A percentile compares a stretch with the other conserved stretches of the same genome.
Evolutionary conservation across 768 basidiomycete genomes (phyloP).

Genomic region (Clitopilus hobsonii): DNA sequence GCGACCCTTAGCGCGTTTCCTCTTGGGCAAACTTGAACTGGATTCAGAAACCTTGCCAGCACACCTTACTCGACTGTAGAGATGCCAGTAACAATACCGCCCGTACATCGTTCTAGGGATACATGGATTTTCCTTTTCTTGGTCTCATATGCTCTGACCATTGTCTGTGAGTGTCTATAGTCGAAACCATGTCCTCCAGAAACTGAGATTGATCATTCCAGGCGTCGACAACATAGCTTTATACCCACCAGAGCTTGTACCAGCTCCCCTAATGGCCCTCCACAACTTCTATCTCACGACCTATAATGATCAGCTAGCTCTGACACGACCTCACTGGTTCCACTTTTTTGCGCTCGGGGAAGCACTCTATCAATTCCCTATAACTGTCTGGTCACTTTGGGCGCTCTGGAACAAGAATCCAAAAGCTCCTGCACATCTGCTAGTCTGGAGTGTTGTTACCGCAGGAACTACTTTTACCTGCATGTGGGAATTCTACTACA

Average conservation of each 20-base stretch:
- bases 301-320: constrained; percentile 19
- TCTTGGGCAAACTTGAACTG: background rate
- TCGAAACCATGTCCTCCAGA: no score
- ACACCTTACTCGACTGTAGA: background rate
- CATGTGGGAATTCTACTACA: constrained; percentile 16
- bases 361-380: constrained; percentile 15
- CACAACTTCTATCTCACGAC: constrained; percentile 13
- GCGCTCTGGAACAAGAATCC: constrained; percentile 14
- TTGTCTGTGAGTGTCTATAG: background rate
- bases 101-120: background rate
- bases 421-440: constrained; percentile 13
- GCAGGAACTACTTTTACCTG: constrained; percentile 17
- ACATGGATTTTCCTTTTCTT: background rate
- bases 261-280: constrained; percentile 11
- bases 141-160: background rate
- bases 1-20: background rate
- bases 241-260: constrained; percentile 13
- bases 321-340: constrained; percentile 17
- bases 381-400: constrained; percentile 15
- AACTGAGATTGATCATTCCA: no score
- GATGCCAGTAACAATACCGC: background rate
- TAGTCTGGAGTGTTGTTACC: constrained; percentile 14
- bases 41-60: background rate
- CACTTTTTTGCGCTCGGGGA: constrained; percentile 16
- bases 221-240: constrained; percentile 16